Evolutionary conservation across 352 stramenopile genomes (phyloP), one percentile per base, ranked within the genome.

Genomic region (Aphanomyces euteiches): DNA sequence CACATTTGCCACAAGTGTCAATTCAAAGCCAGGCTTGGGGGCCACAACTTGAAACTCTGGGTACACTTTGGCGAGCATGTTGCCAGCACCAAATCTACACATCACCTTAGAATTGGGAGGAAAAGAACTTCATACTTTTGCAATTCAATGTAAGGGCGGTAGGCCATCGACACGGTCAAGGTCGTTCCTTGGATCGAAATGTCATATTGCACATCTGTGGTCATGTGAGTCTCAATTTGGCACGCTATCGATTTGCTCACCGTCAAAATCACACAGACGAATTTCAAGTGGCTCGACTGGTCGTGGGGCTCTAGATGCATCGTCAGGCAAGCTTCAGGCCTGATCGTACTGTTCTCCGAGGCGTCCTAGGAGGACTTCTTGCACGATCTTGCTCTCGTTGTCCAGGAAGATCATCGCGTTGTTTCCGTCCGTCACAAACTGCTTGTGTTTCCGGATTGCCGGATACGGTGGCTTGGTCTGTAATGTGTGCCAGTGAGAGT

Each of bases 301-400:
- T 43, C 85, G 85, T 73, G 83, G 81, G 21, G 87, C 85, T 76
- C 87, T 94, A 69, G 19, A 19, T 41, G n/a, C 28, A 40, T 12
- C 54, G 10, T 39, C 19, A 39, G 10, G 0, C 39, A 87, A 21
- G 12, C 28, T n/a, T 2, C 2, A 60, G 34, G 38, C 39, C 10
- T 45, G 40, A 3, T 47, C 84, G 34, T 56, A 94, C 86, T 79
- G 87, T 57, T 84, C 81, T 7, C 85, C 87, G 47, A 94, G 47
- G 40, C 85, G 85, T 21, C 80, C 82, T 63, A 85, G 74, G 7
- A 94, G 75, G 56, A 94, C 84, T 76, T 92, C 85, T 77, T 92
- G 91, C 45, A 94, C 82, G 73, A 94, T 92, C 81, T 94, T 94
- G 80, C 92, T 92, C 75, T 93, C 85, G 67, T 83, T 78, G 74